Base-by-base conservation (phyloP, 2,329 filamentous ascomycete genomes). In the Thermothelomyces thermophilus region DNA sequence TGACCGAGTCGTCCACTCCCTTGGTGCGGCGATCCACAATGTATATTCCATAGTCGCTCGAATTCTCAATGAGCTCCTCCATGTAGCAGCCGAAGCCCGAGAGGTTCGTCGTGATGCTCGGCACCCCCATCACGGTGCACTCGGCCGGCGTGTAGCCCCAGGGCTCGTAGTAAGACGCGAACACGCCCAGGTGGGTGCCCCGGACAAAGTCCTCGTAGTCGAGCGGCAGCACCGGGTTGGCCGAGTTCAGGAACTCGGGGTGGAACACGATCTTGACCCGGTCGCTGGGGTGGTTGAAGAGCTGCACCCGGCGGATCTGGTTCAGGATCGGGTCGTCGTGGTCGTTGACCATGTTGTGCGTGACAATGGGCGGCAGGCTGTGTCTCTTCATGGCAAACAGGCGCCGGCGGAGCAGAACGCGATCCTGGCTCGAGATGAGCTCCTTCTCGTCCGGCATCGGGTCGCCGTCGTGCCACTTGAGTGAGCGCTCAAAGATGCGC, bases 191-290 rank as follows among this genome's bases (percentile, higher is more conserved):
- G 69, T 98, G 91, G 35, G 91, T 97, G 57, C 93, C 93, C 48
- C 93, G 88, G 39, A 98, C 93, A 65, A 98, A 98, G 68, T 98
- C 93, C 63, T 98, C 93, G 63, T 98, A 97, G 71, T 97, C 93
- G 64, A 98, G 77, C 16, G 93, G 90, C 30, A 98, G 76, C 2
- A 98, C 90, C 0, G 93, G 91, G 71, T 96, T 97, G 48, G 89
- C 84, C 1, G 91, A 94, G 74, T 90, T 96, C 59, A 98, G 73
- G 72, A 98, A 98, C 69, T 97, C 93, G 6, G 93, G 93, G 65
- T 98, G 93, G 80, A 98, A 98, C 58, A 98, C 78, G 53, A 98
- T 80, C 79, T 98, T 98, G 70, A 98, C 93, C 28, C 93, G 87
- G 67, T 98, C 93, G 1, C 83, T 82, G 0, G 90, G 87, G 68